Evolutionary conservation across 768 basidiomycete species (phyloP), one percentile per base, ranked within the genome.

Genomic region (Auriscalpium microsporum): DNA sequence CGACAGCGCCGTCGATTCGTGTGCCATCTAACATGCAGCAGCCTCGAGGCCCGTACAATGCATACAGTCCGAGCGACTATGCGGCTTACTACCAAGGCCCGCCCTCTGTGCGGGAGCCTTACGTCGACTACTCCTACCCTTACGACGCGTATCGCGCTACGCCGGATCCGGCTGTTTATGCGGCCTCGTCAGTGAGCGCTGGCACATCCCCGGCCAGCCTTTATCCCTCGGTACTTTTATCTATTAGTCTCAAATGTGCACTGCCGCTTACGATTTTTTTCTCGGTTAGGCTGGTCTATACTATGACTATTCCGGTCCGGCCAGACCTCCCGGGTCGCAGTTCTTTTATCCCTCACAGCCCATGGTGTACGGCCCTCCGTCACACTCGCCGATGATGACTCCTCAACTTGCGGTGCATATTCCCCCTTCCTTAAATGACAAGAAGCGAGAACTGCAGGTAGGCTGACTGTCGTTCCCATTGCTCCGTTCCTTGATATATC

Each of bases 281-380:
- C 72, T 73, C 48, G 75, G 76, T 59, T 81, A 82, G 59, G 70
- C 79, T 36, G 74, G 74, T 38, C 58, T 81, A 51, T 86, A 80
- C 68, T 86, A 80, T 52, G 83, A 84, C 62, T 87, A 80, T 61
- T 65, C 74, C 50, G 72, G 71, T 16, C 63, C 73, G 11, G 70
- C 75, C 47, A 75, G 78, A 45, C 73, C 77, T 4, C 71, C 77
- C 10, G 69, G 64, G 36, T 79, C 83, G 11, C 84, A 80, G 57
- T 87, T 76, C 63, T 88, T 75, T 63, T 85, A 82, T 63, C 74
- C 80, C 33, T 63, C 77, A 13, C 84, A 83, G 63, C 69, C 79
- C 7, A 73, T 86, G 64, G 71, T 86, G 56, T 86, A 82, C 56
- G 67, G 73, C 11, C 73, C 75, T 28, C 72, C 78, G 13, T 69